Evolutionary conservation across 2,329 filamentous ascomycete species (phyloP).

Genomic region (Zymoseptoria ardabiliae): DNA sequence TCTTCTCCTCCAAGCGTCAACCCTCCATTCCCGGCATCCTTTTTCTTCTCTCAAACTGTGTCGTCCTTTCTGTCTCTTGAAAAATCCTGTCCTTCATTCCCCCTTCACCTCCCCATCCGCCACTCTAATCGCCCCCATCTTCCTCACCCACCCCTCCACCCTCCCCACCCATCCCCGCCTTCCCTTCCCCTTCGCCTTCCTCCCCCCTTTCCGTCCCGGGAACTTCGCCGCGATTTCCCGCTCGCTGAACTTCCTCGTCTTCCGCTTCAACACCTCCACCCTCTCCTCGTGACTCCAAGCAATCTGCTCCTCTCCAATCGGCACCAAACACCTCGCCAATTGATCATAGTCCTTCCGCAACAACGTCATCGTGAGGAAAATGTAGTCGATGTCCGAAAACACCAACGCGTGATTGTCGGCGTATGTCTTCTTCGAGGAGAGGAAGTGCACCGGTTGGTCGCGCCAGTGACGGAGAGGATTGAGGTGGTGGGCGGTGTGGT

Average conservation of each 20-base stretch:
- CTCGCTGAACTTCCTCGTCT: constrained; percentile 60
- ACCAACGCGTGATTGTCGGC: constrained; percentile 61
- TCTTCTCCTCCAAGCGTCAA: too few relatives aligned
- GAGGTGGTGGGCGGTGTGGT: constrained; percentile 73
- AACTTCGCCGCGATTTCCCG: constrained; percentile 58
- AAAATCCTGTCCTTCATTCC: not conserved
- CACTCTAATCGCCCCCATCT: not conserved
- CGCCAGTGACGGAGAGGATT: constrained; percentile 76
- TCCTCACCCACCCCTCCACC: not conserved
- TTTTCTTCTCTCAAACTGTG: too few relatives aligned
- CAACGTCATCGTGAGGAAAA: constrained; percentile 64
- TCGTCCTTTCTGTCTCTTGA: not conserved
- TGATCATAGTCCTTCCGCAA: constrained; percentile 64
- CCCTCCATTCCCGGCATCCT: too few relatives aligned
- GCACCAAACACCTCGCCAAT: constrained; percentile 63
- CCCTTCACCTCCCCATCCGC: not conserved
- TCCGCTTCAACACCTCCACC: constrained; percentile 54
- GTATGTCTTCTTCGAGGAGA: constrained; percentile 62
- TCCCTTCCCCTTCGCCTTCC: constrained; percentile 3
- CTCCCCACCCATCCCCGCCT: not conserved
- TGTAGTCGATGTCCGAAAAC: constrained; percentile 74
- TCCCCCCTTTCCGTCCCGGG: not conserved
- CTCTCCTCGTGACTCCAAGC: constrained; percentile 57
- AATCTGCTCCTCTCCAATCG: constrained; percentile 61
- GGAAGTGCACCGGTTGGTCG: constrained; percentile 67